Conservation (phyloP, 495 filamentous ascomycete genomes). For the Physcia stellaris region DNA sequence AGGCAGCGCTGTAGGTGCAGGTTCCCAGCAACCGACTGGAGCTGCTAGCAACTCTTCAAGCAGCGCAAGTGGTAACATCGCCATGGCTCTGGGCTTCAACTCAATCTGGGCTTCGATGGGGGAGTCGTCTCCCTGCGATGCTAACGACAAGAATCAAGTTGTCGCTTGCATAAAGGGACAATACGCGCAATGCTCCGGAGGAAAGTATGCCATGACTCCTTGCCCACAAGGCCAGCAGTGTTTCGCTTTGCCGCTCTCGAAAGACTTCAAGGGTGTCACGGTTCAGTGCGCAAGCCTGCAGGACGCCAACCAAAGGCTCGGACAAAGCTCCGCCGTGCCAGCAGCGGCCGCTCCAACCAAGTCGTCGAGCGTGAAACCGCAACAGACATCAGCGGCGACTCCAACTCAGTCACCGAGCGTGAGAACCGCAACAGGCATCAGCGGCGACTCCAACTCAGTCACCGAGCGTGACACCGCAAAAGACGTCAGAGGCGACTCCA, state of each 20-base stretch:
- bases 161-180: conserved; percentile 13
- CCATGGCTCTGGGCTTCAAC: conserved; percentile 12
- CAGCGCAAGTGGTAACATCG: conserved; percentile 7
- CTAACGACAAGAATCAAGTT: conserved; percentile 5
- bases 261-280: conserved; percentile 7
- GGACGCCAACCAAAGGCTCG: conserved; percentile 4
- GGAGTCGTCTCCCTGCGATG: conserved; percentile 8
- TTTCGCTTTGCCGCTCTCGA: conserved; percentile 11
- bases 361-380: background rate
- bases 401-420: background rate
- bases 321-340: background rate
- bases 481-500: background rate
- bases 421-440: background rate
- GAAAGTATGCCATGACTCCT: conserved; percentile 9
- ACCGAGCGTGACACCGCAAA: background rate
- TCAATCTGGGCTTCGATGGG: conserved; percentile 8
- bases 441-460: background rate
- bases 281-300: conserved; percentile 11
- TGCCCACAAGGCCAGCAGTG: conserved; percentile 12
- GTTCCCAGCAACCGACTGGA: background rate
- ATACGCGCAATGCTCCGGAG: conserved; percentile 11
- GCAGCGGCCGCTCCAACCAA: background rate
- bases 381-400: background rate
- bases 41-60: conserved; percentile 1
- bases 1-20: too few species aligned